A percentile compares a stretch with the other conserved stretches of the same genome.
Evolutionary conservation across 805 yeast species (phyloP).

Genomic region (Zygoascus ofunaensis): DNA sequence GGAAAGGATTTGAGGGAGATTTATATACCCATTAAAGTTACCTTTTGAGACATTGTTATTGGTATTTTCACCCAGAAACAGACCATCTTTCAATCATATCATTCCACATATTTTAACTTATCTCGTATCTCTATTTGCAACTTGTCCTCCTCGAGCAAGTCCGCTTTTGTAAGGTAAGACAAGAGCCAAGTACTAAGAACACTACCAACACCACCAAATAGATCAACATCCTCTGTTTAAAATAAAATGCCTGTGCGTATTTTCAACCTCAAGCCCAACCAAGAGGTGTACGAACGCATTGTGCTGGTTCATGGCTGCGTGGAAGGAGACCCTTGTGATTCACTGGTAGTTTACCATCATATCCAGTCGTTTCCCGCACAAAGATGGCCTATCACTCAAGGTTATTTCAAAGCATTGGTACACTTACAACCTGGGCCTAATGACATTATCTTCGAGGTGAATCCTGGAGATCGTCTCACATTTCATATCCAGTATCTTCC

Average conservation of each 20-base stretch:
- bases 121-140: too few relatives aligned
- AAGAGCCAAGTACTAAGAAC: too few relatives aligned
- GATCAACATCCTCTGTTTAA: too few relatives aligned
- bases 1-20: too few relatives aligned
- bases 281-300: constrained; percentile 23
- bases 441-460: constrained; percentile 33
- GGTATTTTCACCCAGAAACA: too few relatives aligned
- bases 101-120: too few relatives aligned
- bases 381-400: constrained; percentile 56
- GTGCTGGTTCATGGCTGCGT: constrained; percentile 31
- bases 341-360: constrained; percentile 37
- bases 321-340: constrained; percentile 26
- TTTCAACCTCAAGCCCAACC: constrained; percentile 22
- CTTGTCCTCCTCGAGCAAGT: too few relatives aligned
- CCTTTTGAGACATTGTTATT: too few relatives aligned
- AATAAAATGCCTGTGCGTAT: not conserved
- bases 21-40: too few relatives aligned
- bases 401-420: constrained; percentile 65
- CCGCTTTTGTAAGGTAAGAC: too few relatives aligned
- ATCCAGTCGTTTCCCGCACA: constrained; percentile 52
- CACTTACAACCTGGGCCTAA: constrained; percentile 68
- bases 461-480: constrained; percentile 10
- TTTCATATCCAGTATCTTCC: constrained; percentile 45
- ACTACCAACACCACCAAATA: too few relatives aligned
- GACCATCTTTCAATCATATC: too few relatives aligned